Conservation (phyloP, 2,329 filamentous ascomycete genomes). For the Aspergillus brasiliensis region DNA sequence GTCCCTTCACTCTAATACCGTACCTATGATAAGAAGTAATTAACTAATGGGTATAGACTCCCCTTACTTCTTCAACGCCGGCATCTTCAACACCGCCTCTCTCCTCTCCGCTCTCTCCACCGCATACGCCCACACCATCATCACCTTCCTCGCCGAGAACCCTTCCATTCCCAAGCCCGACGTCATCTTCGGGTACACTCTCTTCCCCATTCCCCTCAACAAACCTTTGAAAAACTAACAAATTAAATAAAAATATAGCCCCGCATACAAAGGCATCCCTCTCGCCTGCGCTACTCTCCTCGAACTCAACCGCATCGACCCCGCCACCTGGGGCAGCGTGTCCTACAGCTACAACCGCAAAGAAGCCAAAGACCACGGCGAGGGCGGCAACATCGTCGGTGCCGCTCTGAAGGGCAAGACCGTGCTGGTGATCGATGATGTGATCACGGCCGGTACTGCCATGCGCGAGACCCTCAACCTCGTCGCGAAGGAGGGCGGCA, state of each 20-base stretch:
- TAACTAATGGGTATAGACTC: conserved; percentile 50
- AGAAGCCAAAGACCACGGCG: conserved; percentile 93
- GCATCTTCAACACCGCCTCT: conserved; percentile 79
- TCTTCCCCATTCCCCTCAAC: not conserved
- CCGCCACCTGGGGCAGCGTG: conserved; percentile 63
- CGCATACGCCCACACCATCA: conserved; percentile 68
- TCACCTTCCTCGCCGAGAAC: conserved; percentile 37
- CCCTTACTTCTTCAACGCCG: conserved; percentile 98
- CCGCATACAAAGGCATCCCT: conserved; percentile 96
- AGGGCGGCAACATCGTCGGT: conserved; percentile 91
- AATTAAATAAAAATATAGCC: conserved; percentile 36
- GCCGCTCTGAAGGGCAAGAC: conserved; percentile 80
- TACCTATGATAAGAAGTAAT: too few species aligned
- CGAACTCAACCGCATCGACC: conserved; percentile 71
- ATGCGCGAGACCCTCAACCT: conserved; percentile 90
- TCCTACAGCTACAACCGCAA: conserved; percentile 95
- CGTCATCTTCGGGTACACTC: conserved; percentile 71
- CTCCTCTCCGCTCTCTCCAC: conserved; percentile 76
- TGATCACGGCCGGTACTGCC: conserved; percentile 92
- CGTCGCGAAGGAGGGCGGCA: conserved; percentile 81
- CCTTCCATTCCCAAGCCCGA: conserved; percentile 63
- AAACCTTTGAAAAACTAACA: not conserved
- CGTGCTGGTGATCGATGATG: conserved; percentile 91
- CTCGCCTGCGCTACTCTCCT: conserved; percentile 77
- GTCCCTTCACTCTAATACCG: not conserved